phyloP scores from a whole-genome alignment of 163 green algal genomes.

The Volvox carteri region DNA sequence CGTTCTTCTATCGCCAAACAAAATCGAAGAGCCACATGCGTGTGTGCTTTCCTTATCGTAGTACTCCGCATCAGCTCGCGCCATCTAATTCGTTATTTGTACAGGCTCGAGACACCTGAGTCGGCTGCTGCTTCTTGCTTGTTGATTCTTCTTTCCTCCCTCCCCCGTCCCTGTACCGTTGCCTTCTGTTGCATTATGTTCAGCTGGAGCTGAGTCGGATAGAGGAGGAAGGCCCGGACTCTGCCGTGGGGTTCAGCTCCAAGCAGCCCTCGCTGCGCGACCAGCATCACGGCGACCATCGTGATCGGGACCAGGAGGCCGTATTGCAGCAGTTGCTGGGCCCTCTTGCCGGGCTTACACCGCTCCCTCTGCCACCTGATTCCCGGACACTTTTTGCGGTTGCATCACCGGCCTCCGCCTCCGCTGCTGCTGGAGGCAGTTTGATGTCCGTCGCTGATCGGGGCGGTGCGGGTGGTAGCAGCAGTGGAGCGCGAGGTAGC shows the following conservation, averaged over 20 bases:
- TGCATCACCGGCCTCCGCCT: not conserved
- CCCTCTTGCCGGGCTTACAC: not conserved
- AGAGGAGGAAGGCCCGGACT: constrained; percentile 33
- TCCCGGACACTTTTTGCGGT: not conserved
- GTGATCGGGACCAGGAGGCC: not conserved
- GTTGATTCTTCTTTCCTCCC: not conserved
- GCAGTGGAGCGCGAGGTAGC: not conserved
- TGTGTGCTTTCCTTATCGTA: not conserved
- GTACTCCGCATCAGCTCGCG: not conserved
- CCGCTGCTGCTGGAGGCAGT: not conserved
- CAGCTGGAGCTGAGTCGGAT: not conserved
- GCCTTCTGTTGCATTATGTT: not conserved
- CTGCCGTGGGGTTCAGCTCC: not conserved
- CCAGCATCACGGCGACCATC: not conserved
- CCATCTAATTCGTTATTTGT: not conserved
- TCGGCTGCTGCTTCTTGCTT: not conserved
- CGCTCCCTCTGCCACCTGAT: constrained; percentile 21
- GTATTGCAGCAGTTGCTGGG: constrained; percentile 32
- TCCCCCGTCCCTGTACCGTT: not conserved
- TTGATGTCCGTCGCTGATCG: not conserved
- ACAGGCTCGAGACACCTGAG: not conserved
- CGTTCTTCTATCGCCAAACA: not conserved
- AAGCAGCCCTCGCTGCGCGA: not conserved
- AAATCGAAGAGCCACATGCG: too few species aligned
- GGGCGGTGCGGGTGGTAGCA: not conserved